phyloP scores from a whole-genome alignment of 1,284 basidiomycete genomes.

The Melanopsichium pennsylvanicum region DNA sequence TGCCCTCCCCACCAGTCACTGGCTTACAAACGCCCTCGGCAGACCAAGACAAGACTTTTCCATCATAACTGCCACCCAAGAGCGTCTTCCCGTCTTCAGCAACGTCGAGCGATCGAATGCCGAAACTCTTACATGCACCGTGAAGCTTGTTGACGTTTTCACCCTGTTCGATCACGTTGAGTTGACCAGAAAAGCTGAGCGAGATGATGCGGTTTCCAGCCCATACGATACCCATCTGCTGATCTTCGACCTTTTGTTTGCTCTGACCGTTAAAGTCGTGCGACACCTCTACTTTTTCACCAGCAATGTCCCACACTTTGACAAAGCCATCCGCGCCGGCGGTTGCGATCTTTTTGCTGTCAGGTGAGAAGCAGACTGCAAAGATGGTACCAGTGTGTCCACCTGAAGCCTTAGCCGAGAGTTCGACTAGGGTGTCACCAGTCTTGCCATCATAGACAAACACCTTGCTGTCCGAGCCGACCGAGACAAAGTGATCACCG shows the following conservation, averaged over 20 bases:
- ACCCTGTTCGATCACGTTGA: slow-evolving; percentile 72
- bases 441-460: slow-evolving; percentile 92
- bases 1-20: slow-evolving; percentile 74
- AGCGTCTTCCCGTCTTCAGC: slow-evolving; percentile 27
- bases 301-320: slow-evolving; percentile 55
- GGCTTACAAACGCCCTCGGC: slow-evolving; percentile 57
- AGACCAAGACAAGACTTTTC: slow-evolving; percentile 75
- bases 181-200: slow-evolving; percentile 80
- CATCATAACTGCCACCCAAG: slow-evolving; percentile 74
- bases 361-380: slow-evolving; percentile 68
- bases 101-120: slow-evolving; percentile 31
- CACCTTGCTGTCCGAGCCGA: slow-evolving; percentile 86
- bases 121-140: slow-evolving; percentile 46
- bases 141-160: slow-evolving; percentile 39
- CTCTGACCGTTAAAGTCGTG: slow-evolving; percentile 48
- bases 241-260: slow-evolving; percentile 66
- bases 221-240: slow-evolving; percentile 87
- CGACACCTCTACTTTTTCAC: slow-evolving; percentile 28
- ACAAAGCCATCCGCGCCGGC: slow-evolving; percentile 85
- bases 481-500: slow-evolving; percentile 76
- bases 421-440: slow-evolving; percentile 72
- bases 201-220: slow-evolving; percentile 77
- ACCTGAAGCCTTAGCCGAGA: slow-evolving; percentile 36
- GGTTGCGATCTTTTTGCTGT: slow-evolving; percentile 78
- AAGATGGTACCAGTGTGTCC: slow-evolving; percentile 67